Evolutionary conservation across 1,284 basidiomycete species (phyloP), one percentile per base, ranked within the genome.

Genomic region (Ceratobasidium sp.): DNA sequence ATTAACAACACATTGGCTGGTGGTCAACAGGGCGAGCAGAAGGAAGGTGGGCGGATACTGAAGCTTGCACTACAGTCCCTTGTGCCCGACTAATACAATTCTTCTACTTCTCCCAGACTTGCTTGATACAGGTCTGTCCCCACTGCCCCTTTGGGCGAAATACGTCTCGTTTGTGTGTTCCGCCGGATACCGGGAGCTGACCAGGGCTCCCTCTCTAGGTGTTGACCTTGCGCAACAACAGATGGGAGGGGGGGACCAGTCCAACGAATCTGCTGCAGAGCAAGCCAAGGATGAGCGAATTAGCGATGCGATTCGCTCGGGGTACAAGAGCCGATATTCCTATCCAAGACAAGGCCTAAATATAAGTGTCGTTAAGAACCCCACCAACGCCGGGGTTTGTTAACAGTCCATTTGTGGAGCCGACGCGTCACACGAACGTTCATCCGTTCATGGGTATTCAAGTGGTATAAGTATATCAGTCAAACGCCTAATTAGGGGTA

Each of bases 291-390:
- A 71, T 27, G 68, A 71, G 31, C 34, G 19, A 22, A 71, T 71
- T 22, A 71, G 68, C 24, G 68, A 71, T 49, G 68, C 68, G 6
- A 71, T 71, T 43, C 68, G 68, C 31, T 46, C 24, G 5, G 48
- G 49, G 24, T 71, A 71, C 54, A 71, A 71, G 68, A 71, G 49
- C 68, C n/a, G 68, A 71, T 37, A 7, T 71, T 49, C 68, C 68
- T n/a, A 71, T 71, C 22, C 48, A 58, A 48, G 68, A 71, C 68
- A 71, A 71, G 68, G 2, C 34, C 34, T 34, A 34, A 34, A 34
- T 8, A 34, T n/a, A n/a, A n/a, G n/a, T n/a, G n/a, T n/a, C n/a
- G n/a, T n/a, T n/a, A n/a, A n/a, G n/a, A n/a, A n/a, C n/a, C n/a
- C n/a, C n/a, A n/a, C n/a, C n/a, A n/a, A n/a, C n/a, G n/a, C n/a